These are phyloP conservation scores for Spergularia azorica DNA, from an alignment of 179 eudicot genomes.

Conservation along the genomic window DNA sequence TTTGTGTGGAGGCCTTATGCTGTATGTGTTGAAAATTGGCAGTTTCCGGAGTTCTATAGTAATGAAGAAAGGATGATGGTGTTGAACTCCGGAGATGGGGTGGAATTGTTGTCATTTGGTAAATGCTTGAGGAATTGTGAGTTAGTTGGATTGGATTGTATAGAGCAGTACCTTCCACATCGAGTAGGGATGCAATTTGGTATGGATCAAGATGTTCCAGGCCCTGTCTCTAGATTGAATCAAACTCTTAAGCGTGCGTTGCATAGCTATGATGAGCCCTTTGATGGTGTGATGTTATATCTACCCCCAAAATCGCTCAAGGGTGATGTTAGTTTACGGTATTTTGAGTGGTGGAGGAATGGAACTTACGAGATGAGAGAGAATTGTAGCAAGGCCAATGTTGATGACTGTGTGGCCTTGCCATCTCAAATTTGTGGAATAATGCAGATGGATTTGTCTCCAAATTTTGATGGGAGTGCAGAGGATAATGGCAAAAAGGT, in stretches of 20 bases:
- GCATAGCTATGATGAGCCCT: constrained; percentile 18
- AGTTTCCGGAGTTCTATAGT: constrained; percentile 17
- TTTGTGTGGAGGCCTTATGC: constrained; percentile 45
- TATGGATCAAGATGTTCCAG: constrained; percentile 43
- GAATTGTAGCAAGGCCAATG: neutral
- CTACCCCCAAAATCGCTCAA: constrained; percentile 23
- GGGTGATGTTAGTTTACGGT: constrained; percentile 32
- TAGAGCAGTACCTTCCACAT: constrained; percentile 42
- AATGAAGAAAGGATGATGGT: constrained; percentile 25
- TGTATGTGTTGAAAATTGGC: constrained; percentile 7
- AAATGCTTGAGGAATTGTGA: constrained; percentile 34
- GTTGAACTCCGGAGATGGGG: constrained; percentile 10
- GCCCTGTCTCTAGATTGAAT: neutral
- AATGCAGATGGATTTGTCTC: neutral
- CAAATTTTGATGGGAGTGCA: neutral
- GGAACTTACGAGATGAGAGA: neutral
- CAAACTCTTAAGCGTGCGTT: constrained; percentile 9
- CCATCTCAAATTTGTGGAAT: too few relatives aligned
- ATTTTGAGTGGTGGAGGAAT: constrained; percentile 36
- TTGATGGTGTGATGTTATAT: constrained; percentile 24
- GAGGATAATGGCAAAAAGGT: neutral
- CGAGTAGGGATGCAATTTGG: constrained; percentile 51
- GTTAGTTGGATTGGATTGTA: constrained; percentile 38
- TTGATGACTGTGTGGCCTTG: too few relatives aligned
- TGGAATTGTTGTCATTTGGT: constrained; percentile 27